Evolutionary conservation across 73 alveolate genomes (phyloP).

Genomic region (Blepharisma stoltei): DNA sequence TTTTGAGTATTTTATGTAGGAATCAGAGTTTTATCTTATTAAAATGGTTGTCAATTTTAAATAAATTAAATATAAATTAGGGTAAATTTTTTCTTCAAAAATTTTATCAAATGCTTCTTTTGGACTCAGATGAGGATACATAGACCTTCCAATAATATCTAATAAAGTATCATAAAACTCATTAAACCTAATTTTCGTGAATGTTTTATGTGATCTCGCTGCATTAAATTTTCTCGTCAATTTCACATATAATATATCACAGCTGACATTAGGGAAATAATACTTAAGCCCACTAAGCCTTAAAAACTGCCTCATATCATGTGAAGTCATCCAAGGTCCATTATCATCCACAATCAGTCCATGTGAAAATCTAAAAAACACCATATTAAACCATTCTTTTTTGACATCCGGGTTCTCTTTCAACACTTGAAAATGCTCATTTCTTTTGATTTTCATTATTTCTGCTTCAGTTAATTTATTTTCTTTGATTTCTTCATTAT

Average conservation of each 20-base stretch:
- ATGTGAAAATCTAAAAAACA: slow-evolving; percentile 1
- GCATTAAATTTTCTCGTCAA: neutral
- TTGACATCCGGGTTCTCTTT: too few species aligned
- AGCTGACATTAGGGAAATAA: neutral
- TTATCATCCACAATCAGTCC: neutral
- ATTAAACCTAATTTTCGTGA: neutral
- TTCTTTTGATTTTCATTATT: too few species aligned
- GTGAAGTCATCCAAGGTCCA: slow-evolving; percentile 7
- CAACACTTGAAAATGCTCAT: too few species aligned
- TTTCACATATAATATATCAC: slow-evolving; percentile 12
- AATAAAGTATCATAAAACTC: neutral
- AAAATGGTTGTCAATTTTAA: too few species aligned
- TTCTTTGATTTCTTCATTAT: too few species aligned
- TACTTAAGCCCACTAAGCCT: slow-evolving; percentile 11
- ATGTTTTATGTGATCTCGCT: neutral
- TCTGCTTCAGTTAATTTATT: too few species aligned
- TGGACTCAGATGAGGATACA: neutral
- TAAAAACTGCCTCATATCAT: slow-evolving; percentile 19
- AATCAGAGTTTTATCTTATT: too few species aligned
- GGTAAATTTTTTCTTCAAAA: neutral
- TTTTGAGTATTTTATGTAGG: too few species aligned
- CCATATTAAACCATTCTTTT: neutral
- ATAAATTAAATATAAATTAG: too few species aligned
- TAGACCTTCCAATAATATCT: neutral
- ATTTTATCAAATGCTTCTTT: neutral